Percentiles rank a stretch among this genome's conserved stretches.
Conservation (phyloP, 495 filamentous ascomycete genomes). For the Parathielavia appendiculata region DNA sequence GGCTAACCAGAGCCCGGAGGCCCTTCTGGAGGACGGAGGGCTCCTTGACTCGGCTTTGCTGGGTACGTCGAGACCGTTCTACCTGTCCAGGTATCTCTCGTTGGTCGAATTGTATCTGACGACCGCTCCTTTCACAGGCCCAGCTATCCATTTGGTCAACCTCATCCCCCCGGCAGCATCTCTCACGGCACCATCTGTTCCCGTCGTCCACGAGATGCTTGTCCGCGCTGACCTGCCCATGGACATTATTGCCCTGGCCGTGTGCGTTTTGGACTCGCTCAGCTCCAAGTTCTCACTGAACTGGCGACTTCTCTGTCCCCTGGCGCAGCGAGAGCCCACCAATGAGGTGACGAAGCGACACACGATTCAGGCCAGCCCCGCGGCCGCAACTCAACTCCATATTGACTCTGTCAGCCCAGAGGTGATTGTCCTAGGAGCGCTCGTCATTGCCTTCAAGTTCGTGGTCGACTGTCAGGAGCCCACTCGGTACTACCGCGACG, state of each 20-base stretch:
- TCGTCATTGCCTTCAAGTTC: constrained; percentile 51
- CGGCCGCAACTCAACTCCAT: constrained; percentile 35
- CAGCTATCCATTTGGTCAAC: constrained; percentile 51
- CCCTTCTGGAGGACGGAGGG: constrained; percentile 41
- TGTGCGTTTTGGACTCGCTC: constrained; percentile 53
- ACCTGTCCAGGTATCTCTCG: not conserved
- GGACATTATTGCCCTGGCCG: constrained; percentile 49
- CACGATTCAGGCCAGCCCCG: constrained; percentile 38
- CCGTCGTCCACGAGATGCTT: constrained; percentile 49
- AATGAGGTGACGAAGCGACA: constrained; percentile 37
- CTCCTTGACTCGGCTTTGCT: constrained; percentile 39
- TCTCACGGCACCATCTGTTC: constrained; percentile 44
- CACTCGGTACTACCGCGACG: constrained; percentile 39
- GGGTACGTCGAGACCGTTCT: constrained; percentile 34
- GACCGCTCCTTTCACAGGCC: constrained; percentile 34
- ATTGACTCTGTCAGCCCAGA: constrained; percentile 53
- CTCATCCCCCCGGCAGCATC: constrained; percentile 51
- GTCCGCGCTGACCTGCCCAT: constrained; percentile 45
- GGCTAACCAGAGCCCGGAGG: constrained; percentile 36
- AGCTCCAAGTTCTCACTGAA: constrained; percentile 49
- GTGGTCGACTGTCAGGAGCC: constrained; percentile 45
- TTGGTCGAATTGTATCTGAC: not conserved
- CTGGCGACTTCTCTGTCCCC: constrained; percentile 48
- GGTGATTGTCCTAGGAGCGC: constrained; percentile 45
- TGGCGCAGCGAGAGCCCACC: constrained; percentile 22